These are phyloP conservation scores for Rubia yunnanensis DNA, from an alignment of 257 asterid species.

Conservation along the genomic window DNA sequence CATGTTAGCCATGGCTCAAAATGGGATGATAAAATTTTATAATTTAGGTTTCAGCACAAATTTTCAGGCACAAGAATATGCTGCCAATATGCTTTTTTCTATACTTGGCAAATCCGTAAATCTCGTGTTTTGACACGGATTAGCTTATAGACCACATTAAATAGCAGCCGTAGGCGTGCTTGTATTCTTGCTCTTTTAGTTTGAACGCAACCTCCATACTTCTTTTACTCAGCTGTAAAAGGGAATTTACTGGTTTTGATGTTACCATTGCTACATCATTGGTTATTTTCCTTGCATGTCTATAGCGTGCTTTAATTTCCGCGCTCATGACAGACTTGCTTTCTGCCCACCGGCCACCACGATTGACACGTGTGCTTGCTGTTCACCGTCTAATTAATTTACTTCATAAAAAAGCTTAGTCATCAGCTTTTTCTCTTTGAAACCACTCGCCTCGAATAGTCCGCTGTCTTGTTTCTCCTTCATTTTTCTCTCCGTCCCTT, in stretches of 20 bases:
- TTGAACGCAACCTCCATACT: not conserved
- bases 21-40: not conserved
- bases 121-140: not conserved
- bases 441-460: not conserved
- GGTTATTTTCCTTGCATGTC: not conserved
- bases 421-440: not conserved
- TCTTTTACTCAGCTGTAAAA: not conserved
- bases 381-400: not conserved
- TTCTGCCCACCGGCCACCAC: no score
- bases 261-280: not conserved
- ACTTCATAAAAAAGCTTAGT: not conserved
- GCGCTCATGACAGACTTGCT: not conserved
- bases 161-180: not conserved
- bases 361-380: not conserved
- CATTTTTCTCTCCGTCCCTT: not conserved
- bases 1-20: not conserved
- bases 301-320: not conserved
- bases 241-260: not conserved
- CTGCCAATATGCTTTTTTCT: not conserved
- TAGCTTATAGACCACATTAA: not conserved
- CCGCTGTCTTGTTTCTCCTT: not conserved
- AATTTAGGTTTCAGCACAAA: not conserved
- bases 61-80: not conserved
- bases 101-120: not conserved
- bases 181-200: not conserved